Conservation (phyloP, 257 asterid genomes). For the Nicotiana noctiflora region DNA sequence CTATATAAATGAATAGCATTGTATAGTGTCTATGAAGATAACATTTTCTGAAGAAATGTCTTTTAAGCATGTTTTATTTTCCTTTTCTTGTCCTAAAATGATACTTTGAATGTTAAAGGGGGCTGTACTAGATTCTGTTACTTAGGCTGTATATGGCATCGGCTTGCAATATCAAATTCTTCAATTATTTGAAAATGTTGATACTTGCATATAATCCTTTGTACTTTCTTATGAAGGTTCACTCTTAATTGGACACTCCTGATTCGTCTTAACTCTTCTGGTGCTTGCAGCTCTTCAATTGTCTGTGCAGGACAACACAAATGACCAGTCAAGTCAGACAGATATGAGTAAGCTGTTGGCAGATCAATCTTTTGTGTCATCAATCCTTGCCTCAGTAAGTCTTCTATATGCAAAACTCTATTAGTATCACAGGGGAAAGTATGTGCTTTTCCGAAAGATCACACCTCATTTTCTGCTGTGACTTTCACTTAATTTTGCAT, state of each 20-base stretch:
- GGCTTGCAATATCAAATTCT: constrained; percentile 1
- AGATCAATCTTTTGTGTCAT: constrained; percentile 73
- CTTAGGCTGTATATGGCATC: background rate
- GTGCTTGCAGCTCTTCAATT: constrained; percentile 75
- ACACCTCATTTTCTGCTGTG: background rate
- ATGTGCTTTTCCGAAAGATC: background rate
- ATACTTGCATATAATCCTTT: background rate
- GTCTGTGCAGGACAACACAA: constrained; percentile 76
- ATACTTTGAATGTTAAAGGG: background rate
- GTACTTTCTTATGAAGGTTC: background rate
- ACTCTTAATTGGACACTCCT: background rate
- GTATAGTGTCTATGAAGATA: background rate
- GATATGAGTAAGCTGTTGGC: constrained; percentile 70
- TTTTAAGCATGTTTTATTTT: background rate
- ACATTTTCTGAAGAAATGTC: background rate
- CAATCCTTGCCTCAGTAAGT: constrained; percentile 82
- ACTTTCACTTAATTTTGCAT: background rate
- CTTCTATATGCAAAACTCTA: background rate
- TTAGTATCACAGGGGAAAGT: background rate
- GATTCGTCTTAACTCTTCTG: background rate
- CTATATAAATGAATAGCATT: background rate
- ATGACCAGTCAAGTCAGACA: constrained; percentile 49
- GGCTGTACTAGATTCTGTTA: background rate
- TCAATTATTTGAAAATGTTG: background rate
- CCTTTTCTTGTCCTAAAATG: background rate